A percentile compares a stretch with the other conserved stretches of the same genome.
Conservation (phyloP, 228 moss, liverwort and hornwort species). For the Sphagnum fallax region DNA sequence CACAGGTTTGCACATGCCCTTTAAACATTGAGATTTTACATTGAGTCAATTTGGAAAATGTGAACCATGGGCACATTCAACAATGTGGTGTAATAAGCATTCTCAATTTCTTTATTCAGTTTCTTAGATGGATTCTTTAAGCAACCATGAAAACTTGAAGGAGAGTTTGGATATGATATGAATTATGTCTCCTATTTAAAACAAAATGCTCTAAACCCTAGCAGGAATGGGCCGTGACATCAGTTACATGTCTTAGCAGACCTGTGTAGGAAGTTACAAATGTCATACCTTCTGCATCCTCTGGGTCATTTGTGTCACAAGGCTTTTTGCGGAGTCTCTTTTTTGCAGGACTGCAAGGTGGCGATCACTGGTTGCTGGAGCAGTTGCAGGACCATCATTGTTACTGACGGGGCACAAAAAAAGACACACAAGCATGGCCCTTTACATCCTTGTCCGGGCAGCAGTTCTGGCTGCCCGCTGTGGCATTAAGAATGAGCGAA, state of each 20-base stretch:
- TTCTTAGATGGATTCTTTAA: not conserved
- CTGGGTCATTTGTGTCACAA: no score
- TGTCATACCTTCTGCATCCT: no score
- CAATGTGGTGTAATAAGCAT: not conserved
- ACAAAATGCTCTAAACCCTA: no score
- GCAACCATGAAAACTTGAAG: not conserved
- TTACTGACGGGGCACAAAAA: constrained; percentile 33
- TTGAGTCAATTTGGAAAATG: no score
- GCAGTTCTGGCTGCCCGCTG: constrained; percentile 48
- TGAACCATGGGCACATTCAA: not conserved
- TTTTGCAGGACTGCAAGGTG: constrained; percentile 40
- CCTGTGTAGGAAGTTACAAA: no score
- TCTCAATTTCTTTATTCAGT: not conserved
- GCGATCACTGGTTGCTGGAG: constrained; percentile 46
- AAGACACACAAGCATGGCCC: constrained; percentile 51
- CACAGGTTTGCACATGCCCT: constrained; percentile 1
- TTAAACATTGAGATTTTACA: no score
- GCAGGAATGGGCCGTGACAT: no score
- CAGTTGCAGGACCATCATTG: constrained; percentile 48
- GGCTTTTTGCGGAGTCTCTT: no score
- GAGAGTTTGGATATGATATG: not conserved
- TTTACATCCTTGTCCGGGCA: constrained; percentile 45
- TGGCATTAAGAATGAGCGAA: constrained; percentile 32
- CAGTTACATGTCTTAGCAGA: no score
- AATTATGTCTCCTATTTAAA: not conserved